Base-by-base conservation (phyloP, 2,329 filamentous ascomycete species). In the Diaporthe australafricana region DNA sequence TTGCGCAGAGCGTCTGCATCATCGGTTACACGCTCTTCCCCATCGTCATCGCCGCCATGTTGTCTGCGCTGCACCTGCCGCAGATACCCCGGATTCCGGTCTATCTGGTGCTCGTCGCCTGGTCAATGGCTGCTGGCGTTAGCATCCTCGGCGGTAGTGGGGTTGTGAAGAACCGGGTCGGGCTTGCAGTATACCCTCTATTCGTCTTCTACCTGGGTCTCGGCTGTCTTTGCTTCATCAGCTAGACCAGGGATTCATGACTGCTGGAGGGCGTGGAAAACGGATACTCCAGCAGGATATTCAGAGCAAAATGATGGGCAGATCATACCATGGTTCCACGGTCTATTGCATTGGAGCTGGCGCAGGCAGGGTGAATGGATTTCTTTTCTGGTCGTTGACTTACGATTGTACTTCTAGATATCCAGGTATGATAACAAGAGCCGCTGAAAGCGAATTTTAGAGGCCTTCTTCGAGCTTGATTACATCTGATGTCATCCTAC, bases 11-110 rank as follows among this genome's bases (percentile, higher is more conserved):
- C 71, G 90, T 99, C 76, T 98, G 95, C 82, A 97, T 99, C 78
- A 99, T 99, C 80, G 96, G 96, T 56, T 99, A 99, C 83, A 99
- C 96, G 1, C 90, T 99, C 70, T 99, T 99, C 84, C 96, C 96
- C 2, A 90, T 99, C 68, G 96, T 98, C 77, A 93, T 99, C 76
- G 97, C 97, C 9, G 91, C 96, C 1, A 85, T 98, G 66, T 90
- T 99, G 75, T 98, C 95, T 70, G 96, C 96, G 0, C 80, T 99
- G 40, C 88, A 90, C 65, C 87, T 98, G 9, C 92, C 91, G 52
- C 92, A 90, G 77, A 93, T 98, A 75, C 90, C 93, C 7, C 89
- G 96, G 70, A 94, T 98, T 80, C 96, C 96, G 1, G 90, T 99
- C 68, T 98, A 99, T 81, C 86, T 96, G 65, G 88, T 97, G 40